These are phyloP conservation scores for Dendryphion nanum DNA, from an alignment of 2,329 filamentous ascomycete genomes.

Conservation along the genomic window DNA sequence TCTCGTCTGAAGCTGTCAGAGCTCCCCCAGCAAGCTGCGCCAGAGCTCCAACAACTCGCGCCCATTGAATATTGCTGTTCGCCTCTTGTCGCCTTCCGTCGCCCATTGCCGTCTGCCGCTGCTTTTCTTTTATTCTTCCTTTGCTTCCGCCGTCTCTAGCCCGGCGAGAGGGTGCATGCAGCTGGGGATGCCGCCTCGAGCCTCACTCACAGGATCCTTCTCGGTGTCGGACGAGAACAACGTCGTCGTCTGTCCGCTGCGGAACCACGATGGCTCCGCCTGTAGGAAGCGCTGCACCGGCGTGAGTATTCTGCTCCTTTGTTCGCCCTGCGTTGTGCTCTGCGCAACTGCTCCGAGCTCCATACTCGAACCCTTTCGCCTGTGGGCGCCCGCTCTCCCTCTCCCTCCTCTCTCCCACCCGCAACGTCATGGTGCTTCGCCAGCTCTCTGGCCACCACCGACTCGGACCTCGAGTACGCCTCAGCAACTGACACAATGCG, in stretches of 20 bases:
- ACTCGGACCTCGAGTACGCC: slow-evolving; percentile 2
- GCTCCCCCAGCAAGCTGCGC: slow-evolving; percentile 6
- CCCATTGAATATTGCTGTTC: too few relatives aligned
- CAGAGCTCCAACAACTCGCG: too few relatives aligned
- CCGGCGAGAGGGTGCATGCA: slow-evolving; percentile 36
- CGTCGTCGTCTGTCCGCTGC: slow-evolving; percentile 94
- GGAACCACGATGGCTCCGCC: slow-evolving; percentile 93
- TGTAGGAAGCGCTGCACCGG: slow-evolving; percentile 97
- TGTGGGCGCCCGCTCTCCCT: neutral
- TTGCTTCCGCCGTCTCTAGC: neutral
- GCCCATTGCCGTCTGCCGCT: neutral
- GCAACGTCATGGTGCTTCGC: neutral
- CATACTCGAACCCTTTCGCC: too few relatives aligned
- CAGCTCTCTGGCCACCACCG: too few relatives aligned
- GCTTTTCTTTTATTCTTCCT: neutral
- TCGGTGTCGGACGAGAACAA: slow-evolving; percentile 89
- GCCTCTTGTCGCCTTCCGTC: too few relatives aligned
- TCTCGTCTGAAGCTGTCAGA: slow-evolving; percentile 1
- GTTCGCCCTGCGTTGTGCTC: neutral
- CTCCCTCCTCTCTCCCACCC: neutral
- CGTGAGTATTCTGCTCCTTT: slow-evolving; percentile 63
- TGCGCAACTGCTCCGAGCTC: too few relatives aligned
- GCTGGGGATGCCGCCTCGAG: slow-evolving; percentile 80
- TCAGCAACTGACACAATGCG: slow-evolving; percentile 30
- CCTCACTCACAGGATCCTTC: slow-evolving; percentile 84